phyloP scores from a whole-genome alignment of 2,329 filamentous ascomycete species.

The Apiospora sp. region DNA sequence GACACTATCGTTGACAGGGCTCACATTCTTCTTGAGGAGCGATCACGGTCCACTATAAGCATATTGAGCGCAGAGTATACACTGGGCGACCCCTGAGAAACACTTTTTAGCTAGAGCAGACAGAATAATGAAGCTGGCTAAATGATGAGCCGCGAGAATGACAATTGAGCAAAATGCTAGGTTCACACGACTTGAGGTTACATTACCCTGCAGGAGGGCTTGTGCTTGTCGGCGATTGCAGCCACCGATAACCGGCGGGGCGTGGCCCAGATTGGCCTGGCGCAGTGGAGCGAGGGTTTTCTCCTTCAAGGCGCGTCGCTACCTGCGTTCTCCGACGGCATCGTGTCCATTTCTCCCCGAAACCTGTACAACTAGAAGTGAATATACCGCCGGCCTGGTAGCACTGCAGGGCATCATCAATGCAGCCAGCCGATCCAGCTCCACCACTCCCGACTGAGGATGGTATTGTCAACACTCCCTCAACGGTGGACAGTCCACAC shows the following conservation, averaged over 20 bases:
- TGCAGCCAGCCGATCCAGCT: slow-evolving; percentile 23
- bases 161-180: slow-evolving; percentile 8
- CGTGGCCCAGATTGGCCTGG: neutral
- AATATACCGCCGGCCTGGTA: slow-evolving; percentile 17
- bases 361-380: slow-evolving; percentile 19
- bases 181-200: neutral
- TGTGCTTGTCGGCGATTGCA: slow-evolving; percentile 18
- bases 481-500: neutral
- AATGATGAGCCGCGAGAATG: neutral
- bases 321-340: slow-evolving; percentile 26
- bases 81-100: neutral
- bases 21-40: too few relatives aligned
- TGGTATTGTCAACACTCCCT: slow-evolving; percentile 4
- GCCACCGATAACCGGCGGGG: slow-evolving; percentile 22
- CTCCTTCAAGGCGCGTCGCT: neutral
- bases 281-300: neutral
- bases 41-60: neutral
- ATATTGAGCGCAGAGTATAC: neutral
- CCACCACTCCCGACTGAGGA: slow-evolving; percentile 22
- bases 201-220: neutral
- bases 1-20: too few relatives aligned
- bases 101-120: neutral
- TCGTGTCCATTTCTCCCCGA: slow-evolving; percentile 24
- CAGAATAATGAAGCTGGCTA: neutral
- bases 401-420: slow-evolving; percentile 20